Conservation (phyloP, 257 asterid species). For the Gentiana straminea region DNA sequence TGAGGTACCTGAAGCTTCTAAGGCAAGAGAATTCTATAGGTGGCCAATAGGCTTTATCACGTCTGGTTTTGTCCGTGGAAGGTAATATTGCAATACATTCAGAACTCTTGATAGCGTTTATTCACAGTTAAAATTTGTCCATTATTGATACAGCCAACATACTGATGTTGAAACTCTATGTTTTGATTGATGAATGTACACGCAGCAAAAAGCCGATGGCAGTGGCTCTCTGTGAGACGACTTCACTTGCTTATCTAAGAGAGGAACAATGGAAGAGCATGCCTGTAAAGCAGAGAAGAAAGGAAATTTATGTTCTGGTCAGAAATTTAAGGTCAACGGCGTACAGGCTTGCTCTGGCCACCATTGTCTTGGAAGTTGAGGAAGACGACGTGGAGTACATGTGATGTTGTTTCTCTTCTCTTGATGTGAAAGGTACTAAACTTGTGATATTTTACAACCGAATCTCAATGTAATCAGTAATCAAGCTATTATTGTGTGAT, state of each 20-base stretch:
- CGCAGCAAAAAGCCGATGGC: slow-evolving; percentile 77
- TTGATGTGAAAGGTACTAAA: too few species aligned
- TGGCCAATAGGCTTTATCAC: slow-evolving; percentile 79
- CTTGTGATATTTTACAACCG: too few species aligned
- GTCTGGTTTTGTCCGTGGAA: slow-evolving; percentile 80
- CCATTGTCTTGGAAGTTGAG: slow-evolving; percentile 62
- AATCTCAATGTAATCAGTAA: too few species aligned
- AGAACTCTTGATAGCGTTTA: neutral
- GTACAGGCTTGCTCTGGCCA: slow-evolving; percentile 78
- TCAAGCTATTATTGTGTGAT: too few species aligned
- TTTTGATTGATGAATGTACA: slow-evolving; percentile 2
- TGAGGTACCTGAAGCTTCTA: slow-evolving; percentile 42
- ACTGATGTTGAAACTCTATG: neutral
- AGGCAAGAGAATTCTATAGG: slow-evolving; percentile 30
- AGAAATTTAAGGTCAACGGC: slow-evolving; percentile 86
- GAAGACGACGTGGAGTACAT: slow-evolving; percentile 49
- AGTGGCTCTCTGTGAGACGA: slow-evolving; percentile 58
- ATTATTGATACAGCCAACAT: neutral
- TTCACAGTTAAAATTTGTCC: neutral
- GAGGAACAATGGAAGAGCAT: slow-evolving; percentile 60
- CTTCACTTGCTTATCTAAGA: slow-evolving; percentile 51
- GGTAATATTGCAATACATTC: slow-evolving; percentile 26
- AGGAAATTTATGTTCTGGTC: slow-evolving; percentile 76
- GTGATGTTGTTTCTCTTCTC: slow-evolving; percentile 17
- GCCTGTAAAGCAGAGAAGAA: slow-evolving; percentile 40